Evolutionary conservation across 345 rosid genomes (phyloP).

Genomic region (Corchorus capsularis): DNA sequence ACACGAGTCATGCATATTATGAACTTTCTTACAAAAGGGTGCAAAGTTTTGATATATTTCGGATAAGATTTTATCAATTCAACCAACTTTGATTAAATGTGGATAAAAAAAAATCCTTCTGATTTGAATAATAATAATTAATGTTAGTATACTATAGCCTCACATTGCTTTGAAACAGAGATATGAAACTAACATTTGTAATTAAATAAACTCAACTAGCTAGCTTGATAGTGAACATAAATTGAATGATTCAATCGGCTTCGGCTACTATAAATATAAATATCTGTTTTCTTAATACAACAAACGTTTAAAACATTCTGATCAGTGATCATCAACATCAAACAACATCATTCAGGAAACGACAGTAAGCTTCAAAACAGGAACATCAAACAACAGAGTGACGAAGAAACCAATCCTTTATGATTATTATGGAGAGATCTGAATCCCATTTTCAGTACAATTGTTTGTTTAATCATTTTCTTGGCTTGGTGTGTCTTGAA

Average conservation of each 20-base stretch:
- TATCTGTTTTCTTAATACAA: neutral
- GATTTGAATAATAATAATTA: no score
- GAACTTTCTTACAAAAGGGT: neutral
- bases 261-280: neutral
- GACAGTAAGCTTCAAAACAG: neutral
- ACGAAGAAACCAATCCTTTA: neutral
- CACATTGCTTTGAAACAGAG: neutral
- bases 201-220: neutral
- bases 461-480: neutral
- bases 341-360: neutral
- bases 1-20: neutral
- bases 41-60: neutral
- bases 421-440: neutral
- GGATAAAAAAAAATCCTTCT: neutral
- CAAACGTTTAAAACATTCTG: neutral
- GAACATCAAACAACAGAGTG: neutral
- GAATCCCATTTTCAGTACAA: neutral
- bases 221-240: neutral
- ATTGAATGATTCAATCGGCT: conserved; percentile 5
- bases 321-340: no score
- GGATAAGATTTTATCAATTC: conserved; percentile 4
- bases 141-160: no score
- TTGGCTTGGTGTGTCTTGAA: neutral
- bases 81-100: neutral
- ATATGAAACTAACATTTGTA: neutral